phyloP scores from a whole-genome alignment of 73 alveolate genomes.

The Strombidium stylifer region DNA sequence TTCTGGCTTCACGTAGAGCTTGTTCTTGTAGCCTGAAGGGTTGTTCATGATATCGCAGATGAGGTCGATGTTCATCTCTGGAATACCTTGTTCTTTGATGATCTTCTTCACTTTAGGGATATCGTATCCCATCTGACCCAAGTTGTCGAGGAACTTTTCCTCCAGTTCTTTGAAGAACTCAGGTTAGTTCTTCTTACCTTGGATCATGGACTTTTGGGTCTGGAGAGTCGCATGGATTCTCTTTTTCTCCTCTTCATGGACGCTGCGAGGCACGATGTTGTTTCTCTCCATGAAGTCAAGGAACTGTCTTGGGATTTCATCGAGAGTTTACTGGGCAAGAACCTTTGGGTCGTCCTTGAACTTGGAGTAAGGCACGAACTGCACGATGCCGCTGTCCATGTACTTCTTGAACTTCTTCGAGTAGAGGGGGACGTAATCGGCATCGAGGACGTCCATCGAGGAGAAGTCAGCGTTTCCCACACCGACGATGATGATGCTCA shows the following conservation, averaged over 20 bases:
- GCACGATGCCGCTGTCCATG: slow-evolving; percentile 75
- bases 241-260: slow-evolving; percentile 37
- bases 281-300: slow-evolving; percentile 68
- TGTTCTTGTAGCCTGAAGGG: too few species aligned
- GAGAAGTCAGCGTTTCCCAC: slow-evolving; percentile 93
- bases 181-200: not conserved
- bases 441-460: slow-evolving; percentile 87
- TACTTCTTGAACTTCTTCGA: slow-evolving; percentile 56
- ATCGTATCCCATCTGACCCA: slow-evolving; percentile 6
- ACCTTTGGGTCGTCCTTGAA: slow-evolving; percentile 67
- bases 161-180: slow-evolving; percentile 12
- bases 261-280: slow-evolving; percentile 51
- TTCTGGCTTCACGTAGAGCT: too few species aligned
- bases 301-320: slow-evolving; percentile 87
- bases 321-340: slow-evolving; percentile 86
- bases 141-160: not conserved
- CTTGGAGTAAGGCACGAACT: slow-evolving; percentile 79
- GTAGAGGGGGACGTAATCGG: slow-evolving; percentile 82
- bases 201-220: not conserved
- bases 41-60: too few species aligned
- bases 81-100: not conserved
- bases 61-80: slow-evolving; percentile 9
- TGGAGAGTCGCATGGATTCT: slow-evolving; percentile 15
- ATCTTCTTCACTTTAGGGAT: not conserved
- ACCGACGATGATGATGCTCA: slow-evolving; percentile 93